A percentile compares a stretch with the other conserved stretches of the same genome.
phyloP scores from a whole-genome alignment of 2,329 filamentous ascomycete genomes.

The Colletotrichum brevisporum region DNA sequence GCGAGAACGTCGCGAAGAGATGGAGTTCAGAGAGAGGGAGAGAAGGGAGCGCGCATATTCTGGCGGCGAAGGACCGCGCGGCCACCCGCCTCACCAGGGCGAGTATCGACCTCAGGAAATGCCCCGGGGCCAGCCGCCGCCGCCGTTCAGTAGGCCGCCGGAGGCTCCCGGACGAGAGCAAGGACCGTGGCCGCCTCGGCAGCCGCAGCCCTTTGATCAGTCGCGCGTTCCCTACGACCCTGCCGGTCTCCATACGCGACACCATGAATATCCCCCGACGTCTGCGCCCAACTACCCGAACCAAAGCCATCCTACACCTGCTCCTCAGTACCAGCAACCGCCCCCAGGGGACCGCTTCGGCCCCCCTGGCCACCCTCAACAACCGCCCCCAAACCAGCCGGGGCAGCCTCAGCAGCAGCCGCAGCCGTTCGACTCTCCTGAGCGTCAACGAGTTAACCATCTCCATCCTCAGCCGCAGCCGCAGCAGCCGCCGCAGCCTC shows the following conservation, averaged over 20 bases:
- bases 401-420: slow-evolving; percentile 40
- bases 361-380: slow-evolving; percentile 48
- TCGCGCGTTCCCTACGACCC: slow-evolving; percentile 59
- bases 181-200: slow-evolving; percentile 48
- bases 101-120: slow-evolving; percentile 60
- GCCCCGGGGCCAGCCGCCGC: slow-evolving; percentile 49
- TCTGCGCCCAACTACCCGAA: slow-evolving; percentile 56
- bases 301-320: slow-evolving; percentile 49
- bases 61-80: slow-evolving; percentile 61
- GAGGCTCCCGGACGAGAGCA: slow-evolving; percentile 55
- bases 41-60: slow-evolving; percentile 64
- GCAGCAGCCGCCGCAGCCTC: slow-evolving; percentile 49
- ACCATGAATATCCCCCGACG: slow-evolving; percentile 63
- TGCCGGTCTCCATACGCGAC: slow-evolving; percentile 57
- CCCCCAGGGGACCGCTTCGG: slow-evolving; percentile 57
- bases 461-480: slow-evolving; percentile 49
- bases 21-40: slow-evolving; percentile 60
- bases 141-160: slow-evolving; percentile 60
- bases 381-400: slow-evolving; percentile 49
- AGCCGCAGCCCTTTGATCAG: slow-evolving; percentile 57
- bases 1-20: slow-evolving; percentile 61
- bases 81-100: slow-evolving; percentile 60
- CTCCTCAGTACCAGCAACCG: slow-evolving; percentile 44
- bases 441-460: slow-evolving; percentile 46
- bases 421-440: slow-evolving; percentile 49